Evolutionary conservation across 169 alveolate species (phyloP).

Genomic region (Pseudocohnilembus persalinus): DNA sequence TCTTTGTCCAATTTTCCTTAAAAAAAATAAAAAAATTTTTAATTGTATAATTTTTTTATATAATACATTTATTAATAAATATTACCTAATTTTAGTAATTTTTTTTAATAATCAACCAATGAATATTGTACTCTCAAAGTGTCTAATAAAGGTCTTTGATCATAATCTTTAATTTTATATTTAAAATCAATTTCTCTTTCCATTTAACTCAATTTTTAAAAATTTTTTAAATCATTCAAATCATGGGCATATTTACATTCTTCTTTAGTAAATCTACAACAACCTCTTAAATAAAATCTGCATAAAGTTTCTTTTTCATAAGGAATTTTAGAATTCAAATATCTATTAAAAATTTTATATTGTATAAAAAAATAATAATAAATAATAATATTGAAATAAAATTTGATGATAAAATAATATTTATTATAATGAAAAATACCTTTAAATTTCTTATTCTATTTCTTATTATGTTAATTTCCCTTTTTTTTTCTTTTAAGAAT

Average conservation of each 20-base stretch:
- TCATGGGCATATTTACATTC: conserved; percentile 23
- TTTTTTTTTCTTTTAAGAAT: not conserved
- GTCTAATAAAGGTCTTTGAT: not conserved
- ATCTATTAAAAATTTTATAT: no score
- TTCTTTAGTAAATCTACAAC: not conserved
- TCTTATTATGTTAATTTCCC: not conserved
- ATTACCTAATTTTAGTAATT: not conserved
- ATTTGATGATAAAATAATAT: no score
- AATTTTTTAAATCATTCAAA: not conserved
- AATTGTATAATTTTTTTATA: no score
- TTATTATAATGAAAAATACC: no score
- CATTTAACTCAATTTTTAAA: not conserved
- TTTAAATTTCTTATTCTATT: not conserved
- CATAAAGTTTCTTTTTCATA: conserved; percentile 12
- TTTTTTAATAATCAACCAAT: not conserved
- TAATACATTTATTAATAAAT: not conserved
- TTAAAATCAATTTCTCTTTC: not conserved
- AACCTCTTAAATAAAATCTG: conserved; percentile 20
- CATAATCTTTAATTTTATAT: not conserved
- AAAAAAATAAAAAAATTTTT: no score
- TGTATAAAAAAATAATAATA: no score
- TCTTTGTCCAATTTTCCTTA: not conserved
- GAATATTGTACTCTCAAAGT: not conserved
- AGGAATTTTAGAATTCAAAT: not conserved
- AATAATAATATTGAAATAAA: no score